These are phyloP conservation scores for Geotrichum fermentans DNA, from an alignment of 1,139 yeast species.

Conservation along the genomic window DNA sequence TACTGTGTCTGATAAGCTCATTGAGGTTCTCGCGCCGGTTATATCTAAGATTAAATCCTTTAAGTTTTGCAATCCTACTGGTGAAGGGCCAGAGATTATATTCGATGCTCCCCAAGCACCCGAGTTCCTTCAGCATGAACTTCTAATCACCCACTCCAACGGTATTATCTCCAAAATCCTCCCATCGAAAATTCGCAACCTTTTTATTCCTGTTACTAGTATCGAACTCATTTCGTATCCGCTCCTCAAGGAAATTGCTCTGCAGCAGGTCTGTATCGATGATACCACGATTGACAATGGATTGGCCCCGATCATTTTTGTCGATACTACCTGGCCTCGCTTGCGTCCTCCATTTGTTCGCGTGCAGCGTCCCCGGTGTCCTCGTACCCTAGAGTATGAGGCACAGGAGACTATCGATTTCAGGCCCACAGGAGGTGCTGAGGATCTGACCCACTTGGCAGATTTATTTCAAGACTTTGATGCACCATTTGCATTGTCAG, in stretches of 20 bases:
- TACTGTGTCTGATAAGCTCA: no score
- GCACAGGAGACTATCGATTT: neutral
- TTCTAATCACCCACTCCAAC: no score
- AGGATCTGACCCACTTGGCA: slow-evolving; percentile 2
- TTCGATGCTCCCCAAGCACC: no score
- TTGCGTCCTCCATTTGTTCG: neutral
- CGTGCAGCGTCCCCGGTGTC: neutral
- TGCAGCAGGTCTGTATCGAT: no score
- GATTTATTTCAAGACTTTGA: slow-evolving; percentile 5
- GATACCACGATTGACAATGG: neutral
- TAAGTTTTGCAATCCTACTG: no score
- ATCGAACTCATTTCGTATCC: slow-evolving; percentile 9
- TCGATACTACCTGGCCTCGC: slow-evolving; percentile 6
- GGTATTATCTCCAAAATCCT: no score
- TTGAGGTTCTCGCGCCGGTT: no score
- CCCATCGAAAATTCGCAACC: no score
- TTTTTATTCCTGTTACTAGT: no score
- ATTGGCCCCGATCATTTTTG: neutral
- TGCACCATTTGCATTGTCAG: neutral
- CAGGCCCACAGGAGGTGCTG: slow-evolving; percentile 1
- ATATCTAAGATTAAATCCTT: no score
- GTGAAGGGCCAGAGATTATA: no score
- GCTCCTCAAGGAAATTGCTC: slow-evolving; percentile 3
- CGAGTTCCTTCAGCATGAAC: no score
- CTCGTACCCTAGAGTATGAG: neutral